Evolutionary conservation across 345 rosid species (phyloP), one percentile per base, ranked within the genome.

Genomic region (Isatis tinctoria): DNA sequence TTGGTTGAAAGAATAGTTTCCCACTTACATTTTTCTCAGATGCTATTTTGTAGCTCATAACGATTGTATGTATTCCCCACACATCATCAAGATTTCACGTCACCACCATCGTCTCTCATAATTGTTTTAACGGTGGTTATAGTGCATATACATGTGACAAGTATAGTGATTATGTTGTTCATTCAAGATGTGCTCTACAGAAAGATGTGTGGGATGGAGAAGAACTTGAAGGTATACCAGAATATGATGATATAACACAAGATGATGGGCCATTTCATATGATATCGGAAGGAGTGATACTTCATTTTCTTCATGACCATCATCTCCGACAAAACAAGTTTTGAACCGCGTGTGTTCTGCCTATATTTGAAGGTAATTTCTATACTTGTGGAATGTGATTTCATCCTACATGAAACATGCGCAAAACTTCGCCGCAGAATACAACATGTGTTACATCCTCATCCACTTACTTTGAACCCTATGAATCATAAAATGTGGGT

Each of bases 131-230:
- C 32, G 32, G 32, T 28, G 32, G 32, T 28, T 28, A 28, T 28
- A 5, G 32, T 28, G 32, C 32, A 28, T 78, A 78, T 28, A n/a
- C 3, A 18, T 72, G 77, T 24, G 13, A 32, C 2, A 10, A 16
- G 4, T 72, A 70, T n/a, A 1, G 26, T 41, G 37, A 24, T 10
- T 78, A 52, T 53, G 54, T 8, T 51, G 74, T 40, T 22, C 78
- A 78, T 37, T 16, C 18, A 44, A 30, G 12, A 24, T 78, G 81
- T 32, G 77, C 74, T 18, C 22, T 44, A 22, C 0, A 27, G 3
- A 4, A n/a, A 10, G 47, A 28, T 45, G 30, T 73, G 3, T 73
- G 74, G 56, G 78, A 73, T 43, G 70, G 66, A 3, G 4, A 33
- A 28, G 53, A 67, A 3, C 60, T 60, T 1, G 36, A 60, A 22